Percentiles rank a stretch among this genome's conserved stretches.
phyloP scores from a whole-genome alignment of 2,329 filamentous ascomycete species.

The Knufia fluminis region DNA sequence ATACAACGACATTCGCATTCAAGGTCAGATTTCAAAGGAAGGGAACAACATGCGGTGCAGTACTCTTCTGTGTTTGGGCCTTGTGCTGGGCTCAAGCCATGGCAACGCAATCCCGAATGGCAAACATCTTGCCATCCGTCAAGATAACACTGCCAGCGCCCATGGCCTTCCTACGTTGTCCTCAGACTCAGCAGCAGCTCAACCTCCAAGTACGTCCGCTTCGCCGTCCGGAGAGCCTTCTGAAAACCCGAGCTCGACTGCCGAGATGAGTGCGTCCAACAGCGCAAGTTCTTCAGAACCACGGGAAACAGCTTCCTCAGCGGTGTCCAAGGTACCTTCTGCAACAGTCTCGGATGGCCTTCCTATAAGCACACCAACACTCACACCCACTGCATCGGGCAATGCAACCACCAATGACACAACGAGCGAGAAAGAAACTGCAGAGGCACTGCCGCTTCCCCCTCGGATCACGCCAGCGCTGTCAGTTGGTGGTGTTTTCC shows the following conservation, averaged over 20 bases:
- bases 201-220: not conserved
- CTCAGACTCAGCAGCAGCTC: not conserved
- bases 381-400: conserved; percentile 15
- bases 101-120: not conserved
- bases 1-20: not conserved
- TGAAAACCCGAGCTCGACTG: not conserved
- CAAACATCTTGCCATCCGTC: conserved; percentile 3
- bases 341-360: conserved; percentile 6
- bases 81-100: not conserved
- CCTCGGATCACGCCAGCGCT: conserved; percentile 72
- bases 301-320: not conserved
- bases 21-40: not conserved
- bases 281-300: not conserved
- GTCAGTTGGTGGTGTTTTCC: conserved; percentile 65
- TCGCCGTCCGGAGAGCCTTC: not conserved
- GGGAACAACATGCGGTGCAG: not conserved
- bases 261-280: not conserved
- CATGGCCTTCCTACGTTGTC: not conserved
- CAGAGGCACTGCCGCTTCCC: conserved; percentile 52
- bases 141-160: not conserved
- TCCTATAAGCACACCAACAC: conserved; percentile 13
- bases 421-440: conserved; percentile 3
- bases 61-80: not conserved
- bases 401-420: conserved; percentile 10
- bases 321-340: not conserved